These are phyloP conservation scores for Salisapilia sapeloensis DNA, from an alignment of 352 stramenopile genomes.

Conservation along the genomic window DNA sequence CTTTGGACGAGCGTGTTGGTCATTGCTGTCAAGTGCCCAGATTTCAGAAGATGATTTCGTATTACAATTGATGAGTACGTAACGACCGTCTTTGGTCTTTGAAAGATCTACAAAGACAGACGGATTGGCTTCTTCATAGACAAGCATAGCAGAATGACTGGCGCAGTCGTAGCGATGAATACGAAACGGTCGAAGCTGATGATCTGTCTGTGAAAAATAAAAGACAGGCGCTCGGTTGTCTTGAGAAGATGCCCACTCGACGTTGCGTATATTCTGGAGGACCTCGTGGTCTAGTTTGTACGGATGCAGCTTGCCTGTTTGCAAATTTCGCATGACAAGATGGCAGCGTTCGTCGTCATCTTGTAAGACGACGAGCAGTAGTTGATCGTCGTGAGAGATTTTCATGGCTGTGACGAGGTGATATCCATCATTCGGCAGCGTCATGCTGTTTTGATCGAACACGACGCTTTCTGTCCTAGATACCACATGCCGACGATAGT, in stretches of 20 bases:
- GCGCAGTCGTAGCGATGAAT: conserved; percentile 49
- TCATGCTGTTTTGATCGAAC: conserved; percentile 57
- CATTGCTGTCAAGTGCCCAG: conserved; percentile 16
- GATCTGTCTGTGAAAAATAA: conserved; percentile 65
- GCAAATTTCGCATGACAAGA: conserved; percentile 22
- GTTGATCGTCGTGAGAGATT: conserved; percentile 40
- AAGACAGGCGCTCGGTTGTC: conserved; percentile 13
- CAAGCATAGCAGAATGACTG: conserved; percentile 13
- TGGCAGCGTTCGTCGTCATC: conserved; percentile 48
- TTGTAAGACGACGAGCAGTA: conserved; percentile 49
- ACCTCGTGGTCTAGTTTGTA: too few species aligned
- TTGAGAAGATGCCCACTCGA: conserved; percentile 48
- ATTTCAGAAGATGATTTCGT: conserved; percentile 80
- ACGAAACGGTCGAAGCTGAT: conserved; percentile 28
- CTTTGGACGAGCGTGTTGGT: conserved; percentile 10
- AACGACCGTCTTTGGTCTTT: conserved; percentile 61
- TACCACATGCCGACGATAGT: conserved; percentile 31
- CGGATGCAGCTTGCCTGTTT: conserved; percentile 9
- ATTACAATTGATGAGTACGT: conserved; percentile 80
- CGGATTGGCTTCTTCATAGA: conserved; percentile 62
- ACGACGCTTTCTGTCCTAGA: conserved; percentile 30
- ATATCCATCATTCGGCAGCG: conserved; percentile 32
- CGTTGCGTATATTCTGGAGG: conserved; percentile 39
- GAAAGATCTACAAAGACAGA: conserved; percentile 75
- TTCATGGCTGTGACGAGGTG: conserved; percentile 64